Conservation (phyloP, 2,329 filamentous ascomycete species). For the Didymellaceae sp. region DNA sequence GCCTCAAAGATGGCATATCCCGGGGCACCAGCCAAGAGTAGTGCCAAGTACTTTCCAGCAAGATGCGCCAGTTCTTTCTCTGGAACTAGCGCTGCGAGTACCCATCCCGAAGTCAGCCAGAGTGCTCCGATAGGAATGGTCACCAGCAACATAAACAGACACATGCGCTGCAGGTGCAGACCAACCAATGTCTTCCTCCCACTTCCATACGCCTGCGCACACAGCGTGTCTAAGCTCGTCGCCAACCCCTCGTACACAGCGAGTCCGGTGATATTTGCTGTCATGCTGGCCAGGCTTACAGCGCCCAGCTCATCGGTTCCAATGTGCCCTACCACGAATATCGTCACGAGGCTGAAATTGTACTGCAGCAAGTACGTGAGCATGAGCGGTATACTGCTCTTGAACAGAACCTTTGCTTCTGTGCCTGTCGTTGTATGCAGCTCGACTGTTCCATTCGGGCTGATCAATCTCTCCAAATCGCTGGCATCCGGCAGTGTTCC, state of each 20-base stretch:
- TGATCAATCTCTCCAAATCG: conserved; percentile 38
- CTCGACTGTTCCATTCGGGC: conserved; percentile 28
- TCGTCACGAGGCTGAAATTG: conserved; percentile 59
- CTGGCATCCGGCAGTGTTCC: conserved; percentile 34
- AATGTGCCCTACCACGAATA: conserved; percentile 60
- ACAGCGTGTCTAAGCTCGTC: conserved; percentile 59
- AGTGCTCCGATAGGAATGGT: conserved; percentile 57
- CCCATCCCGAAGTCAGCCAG: conserved; percentile 58
- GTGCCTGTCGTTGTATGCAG: conserved; percentile 32
- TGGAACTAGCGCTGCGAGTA: conserved; percentile 55
- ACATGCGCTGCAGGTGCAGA: conserved; percentile 61
- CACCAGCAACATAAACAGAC: conserved; percentile 56
- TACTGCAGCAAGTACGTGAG: conserved; percentile 63
- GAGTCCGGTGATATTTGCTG: conserved; percentile 61
- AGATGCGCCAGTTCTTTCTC: conserved; percentile 57
- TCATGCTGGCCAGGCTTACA: conserved; percentile 60
- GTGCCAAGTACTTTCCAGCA: conserved; percentile 58
- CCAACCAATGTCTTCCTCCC: conserved; percentile 58
- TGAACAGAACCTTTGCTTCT: conserved; percentile 45
- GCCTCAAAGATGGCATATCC: conserved; percentile 63
- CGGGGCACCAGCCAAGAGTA: conserved; percentile 59
- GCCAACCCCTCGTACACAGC: conserved; percentile 60
- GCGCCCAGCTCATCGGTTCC: conserved; percentile 61
- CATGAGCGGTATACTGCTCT: conserved; percentile 58
- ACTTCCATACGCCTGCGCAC: conserved; percentile 60